Conservation (phyloP, 805 yeast species). For the Lachancea kluyveri region DNA sequence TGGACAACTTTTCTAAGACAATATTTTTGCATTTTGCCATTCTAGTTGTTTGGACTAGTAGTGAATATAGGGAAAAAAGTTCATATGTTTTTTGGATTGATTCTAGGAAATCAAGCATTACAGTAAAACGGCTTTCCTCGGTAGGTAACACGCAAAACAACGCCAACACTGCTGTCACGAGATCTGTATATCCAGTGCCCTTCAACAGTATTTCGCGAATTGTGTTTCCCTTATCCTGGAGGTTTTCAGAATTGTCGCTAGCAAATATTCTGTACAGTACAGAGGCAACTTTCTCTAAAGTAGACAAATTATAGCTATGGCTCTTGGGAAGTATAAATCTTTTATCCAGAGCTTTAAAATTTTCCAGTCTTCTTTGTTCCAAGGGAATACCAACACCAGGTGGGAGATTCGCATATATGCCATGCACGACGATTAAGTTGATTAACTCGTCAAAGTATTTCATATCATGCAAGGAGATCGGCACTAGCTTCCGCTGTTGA, state of each 20-base stretch:
- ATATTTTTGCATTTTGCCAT: slow-evolving; percentile 41
- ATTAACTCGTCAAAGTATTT: slow-evolving; percentile 60
- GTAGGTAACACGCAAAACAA: slow-evolving; percentile 20
- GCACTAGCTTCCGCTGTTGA: slow-evolving; percentile 30
- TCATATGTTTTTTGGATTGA: slow-evolving; percentile 57
- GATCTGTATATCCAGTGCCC: slow-evolving; percentile 65
- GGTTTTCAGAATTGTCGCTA: no score
- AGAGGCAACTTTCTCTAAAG: slow-evolving; percentile 13
- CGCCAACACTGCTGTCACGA: slow-evolving; percentile 42
- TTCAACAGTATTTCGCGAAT: slow-evolving; percentile 40
- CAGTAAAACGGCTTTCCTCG: slow-evolving; percentile 27
- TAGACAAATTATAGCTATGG: slow-evolving; percentile 10
- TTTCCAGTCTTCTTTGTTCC: slow-evolving; percentile 50
- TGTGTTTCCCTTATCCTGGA: slow-evolving; percentile 23
- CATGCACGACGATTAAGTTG: slow-evolving; percentile 60
- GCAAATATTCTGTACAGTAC: slow-evolving; percentile 21
- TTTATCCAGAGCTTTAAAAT: slow-evolving; percentile 34
- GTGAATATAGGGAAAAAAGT: slow-evolving; percentile 52
- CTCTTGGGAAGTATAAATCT: slow-evolving; percentile 14
- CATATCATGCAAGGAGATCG: slow-evolving; percentile 82
- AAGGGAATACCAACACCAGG: slow-evolving; percentile 57
- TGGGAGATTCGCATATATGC: slow-evolving; percentile 61
- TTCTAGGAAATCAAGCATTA: slow-evolving; percentile 31
- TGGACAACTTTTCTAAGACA: slow-evolving; percentile 45
- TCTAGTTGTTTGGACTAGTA: slow-evolving; percentile 45